Evolutionary conservation across 2,329 filamentous ascomycete species (phyloP), one percentile per base, ranked within the genome.

Genomic region (Myriangium duriaei): DNA sequence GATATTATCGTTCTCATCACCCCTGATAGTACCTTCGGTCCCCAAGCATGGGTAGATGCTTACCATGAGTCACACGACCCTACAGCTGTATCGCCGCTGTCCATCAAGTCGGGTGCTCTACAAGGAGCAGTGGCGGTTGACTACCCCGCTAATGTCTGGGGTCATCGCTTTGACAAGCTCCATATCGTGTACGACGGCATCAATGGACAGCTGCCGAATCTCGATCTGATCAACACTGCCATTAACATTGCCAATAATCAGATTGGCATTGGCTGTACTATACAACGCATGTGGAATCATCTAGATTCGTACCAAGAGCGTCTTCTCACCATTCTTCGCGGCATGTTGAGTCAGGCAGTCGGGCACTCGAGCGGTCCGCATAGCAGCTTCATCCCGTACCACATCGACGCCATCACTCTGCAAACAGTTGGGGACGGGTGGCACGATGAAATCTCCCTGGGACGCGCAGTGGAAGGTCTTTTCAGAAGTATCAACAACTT

Each of bases 381-480:
- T 57, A 94, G 85, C 57, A 81, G 81, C 49, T 98, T 98, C 58
- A 95, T 98, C 53, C 86, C 91, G 1, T 98, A 98, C 55, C 91
- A 96, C 51, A 82, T 98, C 44, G 91, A 98, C 56, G 91, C 91
- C 2, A 80, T 98, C 46, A 98, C 91, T 1, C 65, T 98, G 30
- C 85, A 91, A 52, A 84, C 91, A 0, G 81, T 85, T 42, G 88
- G 88, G 1, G 69, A 88, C 30, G 91, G 91, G 19, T 94, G 86
- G 85, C 85, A 96, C 53, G 91, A 98, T 56, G 91, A 96, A 61
- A 96, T 96, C 84, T 82, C 81, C 7, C 76, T 98, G 55, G 91
- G 91, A 4, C 72, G 87, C 39, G 79, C 87, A 0, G 71, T 96
- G 4, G 91, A 98, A 62, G 86, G 86, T 50, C 73, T 91, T 3